Evolutionary conservation across 768 basidiomycete genomes (phyloP).

Genomic region (Cystofilobasidium capitatum): DNA sequence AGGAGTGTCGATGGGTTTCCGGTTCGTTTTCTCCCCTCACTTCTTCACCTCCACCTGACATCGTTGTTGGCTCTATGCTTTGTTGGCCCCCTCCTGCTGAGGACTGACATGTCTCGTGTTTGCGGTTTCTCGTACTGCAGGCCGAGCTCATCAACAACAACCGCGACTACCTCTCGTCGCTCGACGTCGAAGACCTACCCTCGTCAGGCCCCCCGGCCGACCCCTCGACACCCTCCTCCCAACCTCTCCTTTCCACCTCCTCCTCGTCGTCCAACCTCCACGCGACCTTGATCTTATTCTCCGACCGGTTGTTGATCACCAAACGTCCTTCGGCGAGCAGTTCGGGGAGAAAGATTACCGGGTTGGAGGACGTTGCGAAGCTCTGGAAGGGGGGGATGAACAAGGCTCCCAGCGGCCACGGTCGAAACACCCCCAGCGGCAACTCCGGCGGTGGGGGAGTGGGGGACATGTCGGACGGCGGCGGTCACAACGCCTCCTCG

Average conservation of each 20-base stretch:
- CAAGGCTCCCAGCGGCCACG: neutral
- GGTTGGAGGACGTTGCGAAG: constrained; percentile 56
- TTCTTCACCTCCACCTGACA: too few relatives aligned
- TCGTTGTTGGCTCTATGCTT: neutral
- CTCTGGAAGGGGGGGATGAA: constrained; percentile 38
- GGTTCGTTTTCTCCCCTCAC: constrained; percentile 33
- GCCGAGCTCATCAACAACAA: constrained; percentile 79
- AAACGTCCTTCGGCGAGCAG: constrained; percentile 52
- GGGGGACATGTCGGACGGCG: neutral
- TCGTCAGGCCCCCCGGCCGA: constrained; percentile 43
- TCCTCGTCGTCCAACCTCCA: constrained; percentile 46
- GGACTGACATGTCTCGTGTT: neutral
- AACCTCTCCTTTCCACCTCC: neutral
- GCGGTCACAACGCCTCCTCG: neutral
- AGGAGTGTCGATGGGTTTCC: constrained; percentile 79
- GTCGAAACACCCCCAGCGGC: neutral
- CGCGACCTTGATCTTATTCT: constrained; percentile 84
- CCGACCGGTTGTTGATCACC: constrained; percentile 83
- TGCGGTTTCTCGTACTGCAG: constrained; percentile 27
- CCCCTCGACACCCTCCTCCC: constrained; percentile 22
- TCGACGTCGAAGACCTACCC: constrained; percentile 74
- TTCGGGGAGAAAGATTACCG: constrained; percentile 39
- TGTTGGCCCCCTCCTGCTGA: neutral
- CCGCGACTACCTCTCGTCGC: constrained; percentile 77
- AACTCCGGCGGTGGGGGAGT: constrained; percentile 2